phyloP scores from a whole-genome alignment of 768 basidiomycete genomes.

The Udeniomyces megalosporus region DNA sequence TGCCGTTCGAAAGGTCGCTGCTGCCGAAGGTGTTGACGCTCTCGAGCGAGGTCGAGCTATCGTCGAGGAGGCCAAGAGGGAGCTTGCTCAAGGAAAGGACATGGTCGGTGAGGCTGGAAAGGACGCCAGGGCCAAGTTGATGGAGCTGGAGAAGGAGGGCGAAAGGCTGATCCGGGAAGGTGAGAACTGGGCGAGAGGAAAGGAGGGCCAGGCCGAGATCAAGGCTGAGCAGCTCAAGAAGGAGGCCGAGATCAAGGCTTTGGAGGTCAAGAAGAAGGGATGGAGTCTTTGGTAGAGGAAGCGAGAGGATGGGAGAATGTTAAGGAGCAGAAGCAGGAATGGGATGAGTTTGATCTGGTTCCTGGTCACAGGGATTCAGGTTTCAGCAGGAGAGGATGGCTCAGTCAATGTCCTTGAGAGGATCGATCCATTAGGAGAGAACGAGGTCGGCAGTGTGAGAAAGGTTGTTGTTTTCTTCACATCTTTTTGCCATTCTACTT shows the following conservation, averaged over 20 bases:
- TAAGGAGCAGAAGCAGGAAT: background rate
- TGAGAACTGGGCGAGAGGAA: background rate
- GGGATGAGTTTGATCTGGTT: too few species aligned
- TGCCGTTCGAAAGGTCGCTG: background rate
- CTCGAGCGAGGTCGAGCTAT: conserved; percentile 4
- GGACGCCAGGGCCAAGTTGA: background rate
- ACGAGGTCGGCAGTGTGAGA: background rate
- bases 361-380: background rate
- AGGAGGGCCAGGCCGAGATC: background rate
- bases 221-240: background rate
- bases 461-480: background rate
- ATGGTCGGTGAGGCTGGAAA: background rate
- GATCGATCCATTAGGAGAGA: background rate
- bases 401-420: background rate
- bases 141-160: conserved; percentile 1
- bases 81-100: background rate
- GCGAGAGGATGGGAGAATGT: background rate
- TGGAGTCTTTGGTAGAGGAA: conserved; percentile 1
- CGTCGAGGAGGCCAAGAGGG: conserved; percentile 8
- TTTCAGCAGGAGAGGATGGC: background rate
- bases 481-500: background rate
- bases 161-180: background rate
- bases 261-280: conserved; percentile 10
- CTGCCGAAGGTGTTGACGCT: conserved; percentile 4
- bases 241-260: background rate